Base-by-base conservation (phyloP, 495 filamentous ascomycete genomes). In the Penicillium bovifimosum region DNA sequence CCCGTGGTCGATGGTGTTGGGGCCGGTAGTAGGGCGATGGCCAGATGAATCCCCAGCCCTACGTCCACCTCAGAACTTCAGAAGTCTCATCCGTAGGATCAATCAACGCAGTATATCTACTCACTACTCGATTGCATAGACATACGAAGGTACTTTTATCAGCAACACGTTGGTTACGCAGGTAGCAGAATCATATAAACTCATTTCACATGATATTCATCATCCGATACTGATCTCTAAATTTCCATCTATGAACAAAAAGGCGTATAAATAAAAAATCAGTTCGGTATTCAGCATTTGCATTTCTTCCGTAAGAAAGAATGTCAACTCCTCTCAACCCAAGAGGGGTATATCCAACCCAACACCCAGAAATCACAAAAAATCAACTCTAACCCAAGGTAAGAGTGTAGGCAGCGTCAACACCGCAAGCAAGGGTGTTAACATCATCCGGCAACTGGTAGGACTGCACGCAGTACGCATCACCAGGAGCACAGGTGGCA, bases 361-460 rank as follows among this genome's bases (percentile, higher is more conserved):
- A 33, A 50, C 39, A 48, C 47, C 47, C 16, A 44, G 41, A 56
- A 48, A n/a, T n/a, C n/a, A n/a, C 11, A 13, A 31, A 11, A 38
- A 16, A 8, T 9, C 13, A 27, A 44, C 38, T n/a, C 33, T 61
- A 56, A 41, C 65, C 66, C 33, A 69, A 10, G 9, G 46, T 64
- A 5, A 67, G 42, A 13, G 45, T 60, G 31, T 62, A 62, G 9
- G 50, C 48, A 3, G 61, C 43, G 24, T 46, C 47, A 8, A 65
- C 33, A 10, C 55, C 47, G 32, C 68, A 71, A 32, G 55, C 59
- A 17, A 54, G 47, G 27, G 66, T 71, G 47, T 67, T 54, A 32
- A 55, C 48, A 50, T 74, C 71, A 51, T 66, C 52, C 4, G 69
- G 53, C 1, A 57, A 9, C 63, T 70, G 66, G 58, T 73, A 74